Conservation (phyloP, 2,329 filamentous ascomycete genomes). For the Elsinoe necatrix region DNA sequence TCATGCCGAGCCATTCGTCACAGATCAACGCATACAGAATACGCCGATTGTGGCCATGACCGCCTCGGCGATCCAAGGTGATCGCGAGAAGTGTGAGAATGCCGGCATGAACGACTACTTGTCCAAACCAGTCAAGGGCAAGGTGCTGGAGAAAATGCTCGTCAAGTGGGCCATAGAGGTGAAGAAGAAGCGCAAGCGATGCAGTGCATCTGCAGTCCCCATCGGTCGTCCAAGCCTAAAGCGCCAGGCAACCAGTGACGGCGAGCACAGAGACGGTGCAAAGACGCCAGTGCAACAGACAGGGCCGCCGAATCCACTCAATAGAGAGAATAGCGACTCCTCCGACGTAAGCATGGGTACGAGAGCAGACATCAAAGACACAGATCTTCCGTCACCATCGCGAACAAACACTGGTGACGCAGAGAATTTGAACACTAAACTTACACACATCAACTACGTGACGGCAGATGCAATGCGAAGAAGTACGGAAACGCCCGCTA, state of each 20-base stretch:
- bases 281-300: not conserved
- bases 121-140: constrained; percentile 63
- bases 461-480: constrained; percentile 33
- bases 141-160: constrained; percentile 61
- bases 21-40: constrained; percentile 45
- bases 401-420: not conserved
- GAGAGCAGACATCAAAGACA: not conserved
- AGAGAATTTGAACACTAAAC: constrained; percentile 19
- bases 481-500: constrained; percentile 37
- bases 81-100: constrained; percentile 62
- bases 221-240: not conserved
- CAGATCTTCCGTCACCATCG: not conserved
- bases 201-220: not conserved
- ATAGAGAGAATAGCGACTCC: constrained; percentile 4
- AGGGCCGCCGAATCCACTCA: not conserved
- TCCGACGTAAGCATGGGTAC: constrained; percentile 9
- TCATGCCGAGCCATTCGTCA: constrained; percentile 57
- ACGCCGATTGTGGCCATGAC: constrained; percentile 78
- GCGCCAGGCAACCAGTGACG: not conserved
- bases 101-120: constrained; percentile 70
- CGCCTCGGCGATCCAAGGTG: constrained; percentile 67
- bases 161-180: constrained; percentile 55
- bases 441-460: constrained; percentile 30
- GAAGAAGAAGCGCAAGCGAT: constrained; percentile 28
- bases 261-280: not conserved